phyloP scores from a whole-genome alignment of 441 rosid genomes.

The Gossypium trilobum region DNA sequence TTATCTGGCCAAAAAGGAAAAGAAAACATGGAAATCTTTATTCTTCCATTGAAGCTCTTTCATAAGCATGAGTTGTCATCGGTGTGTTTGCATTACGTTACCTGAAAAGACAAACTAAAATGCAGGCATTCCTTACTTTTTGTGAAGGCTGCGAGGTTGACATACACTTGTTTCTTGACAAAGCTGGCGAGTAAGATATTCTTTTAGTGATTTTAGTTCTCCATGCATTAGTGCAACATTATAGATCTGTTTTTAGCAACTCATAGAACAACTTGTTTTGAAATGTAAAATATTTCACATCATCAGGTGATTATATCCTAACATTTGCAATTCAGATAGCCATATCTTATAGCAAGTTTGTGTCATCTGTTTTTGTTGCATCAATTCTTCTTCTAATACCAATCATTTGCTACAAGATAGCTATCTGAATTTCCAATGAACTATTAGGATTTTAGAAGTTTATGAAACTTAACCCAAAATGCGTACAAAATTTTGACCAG shows the following conservation, averaged over 20 bases:
- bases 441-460: neutral
- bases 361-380: neutral
- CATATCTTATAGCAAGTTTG: neutral
- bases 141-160: slow-evolving; percentile 81
- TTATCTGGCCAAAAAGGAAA: neutral
- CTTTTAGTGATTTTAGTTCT: neutral
- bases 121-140: slow-evolving; percentile 76
- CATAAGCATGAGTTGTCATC: neutral
- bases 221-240: neutral
- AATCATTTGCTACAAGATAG: neutral
- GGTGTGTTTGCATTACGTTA: neutral
- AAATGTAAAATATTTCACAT: neutral
- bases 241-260: neutral
- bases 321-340: neutral
- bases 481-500: neutral
- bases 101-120: neutral
- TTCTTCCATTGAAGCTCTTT: neutral
- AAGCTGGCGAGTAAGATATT: slow-evolving; percentile 71
- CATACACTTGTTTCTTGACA: slow-evolving; percentile 67
- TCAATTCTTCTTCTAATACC: neutral
- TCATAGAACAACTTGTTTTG: slow-evolving; percentile 3
- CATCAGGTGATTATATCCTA: neutral
- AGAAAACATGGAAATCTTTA: neutral
- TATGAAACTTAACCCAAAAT: neutral
- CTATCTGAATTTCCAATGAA: neutral